Conservation (phyloP, 345 rosid species). For the Melaleuca alternifolia region DNA sequence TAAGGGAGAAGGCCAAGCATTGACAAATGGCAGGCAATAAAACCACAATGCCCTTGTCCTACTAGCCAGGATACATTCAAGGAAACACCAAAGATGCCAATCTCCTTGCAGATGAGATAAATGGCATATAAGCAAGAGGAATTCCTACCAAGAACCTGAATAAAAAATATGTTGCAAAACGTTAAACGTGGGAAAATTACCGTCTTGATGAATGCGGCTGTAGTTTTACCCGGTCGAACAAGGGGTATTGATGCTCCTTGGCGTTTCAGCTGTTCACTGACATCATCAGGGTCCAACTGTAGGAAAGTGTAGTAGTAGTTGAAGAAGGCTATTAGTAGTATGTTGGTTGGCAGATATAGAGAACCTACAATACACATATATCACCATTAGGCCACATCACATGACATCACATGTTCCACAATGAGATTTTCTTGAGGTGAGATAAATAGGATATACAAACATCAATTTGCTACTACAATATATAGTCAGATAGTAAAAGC, state of each 20-base stretch:
- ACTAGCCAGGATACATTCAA: background rate
- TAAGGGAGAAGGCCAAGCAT: background rate
- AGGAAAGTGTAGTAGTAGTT: constrained; percentile 97
- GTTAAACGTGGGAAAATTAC: constrained; percentile 21
- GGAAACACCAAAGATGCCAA: background rate
- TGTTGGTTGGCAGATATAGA: constrained; percentile 81
- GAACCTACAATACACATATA: constrained; percentile 49
- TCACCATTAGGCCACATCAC: background rate
- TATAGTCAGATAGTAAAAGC: background rate
- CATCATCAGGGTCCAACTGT: constrained; percentile 96
- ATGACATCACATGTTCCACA: too few species aligned
- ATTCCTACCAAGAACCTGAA: background rate
- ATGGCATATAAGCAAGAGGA: background rate
- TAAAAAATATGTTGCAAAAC: background rate
- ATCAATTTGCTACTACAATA: background rate
- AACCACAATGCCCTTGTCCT: background rate
- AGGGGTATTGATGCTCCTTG: constrained; percentile 96
- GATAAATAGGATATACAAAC: background rate
- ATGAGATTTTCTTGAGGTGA: background rate
- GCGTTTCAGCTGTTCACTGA: constrained; percentile 94
- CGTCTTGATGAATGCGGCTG: constrained; percentile 74
- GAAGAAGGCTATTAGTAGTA: constrained; percentile 91
- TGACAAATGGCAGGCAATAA: background rate
- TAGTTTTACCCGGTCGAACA: constrained; percentile 92
- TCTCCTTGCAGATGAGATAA: background rate